Percentiles rank a stretch among this genome's conserved stretches.
These are phyloP conservation scores for Solanum pimpinellifolium DNA, from an alignment of 257 asterid genomes.

Conservation along the genomic window DNA sequence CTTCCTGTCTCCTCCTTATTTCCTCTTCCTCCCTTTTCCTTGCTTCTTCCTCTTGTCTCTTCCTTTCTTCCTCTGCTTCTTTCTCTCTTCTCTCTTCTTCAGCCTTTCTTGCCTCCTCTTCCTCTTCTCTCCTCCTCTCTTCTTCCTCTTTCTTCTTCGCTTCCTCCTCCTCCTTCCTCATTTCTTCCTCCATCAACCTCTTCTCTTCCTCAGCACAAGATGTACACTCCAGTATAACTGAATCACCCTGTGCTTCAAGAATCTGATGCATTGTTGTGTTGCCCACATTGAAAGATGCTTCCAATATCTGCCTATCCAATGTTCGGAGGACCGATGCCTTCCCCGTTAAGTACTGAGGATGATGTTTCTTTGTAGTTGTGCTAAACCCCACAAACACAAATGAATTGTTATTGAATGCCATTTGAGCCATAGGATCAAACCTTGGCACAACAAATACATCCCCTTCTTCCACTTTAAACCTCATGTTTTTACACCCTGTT, in stretches of 20 bases:
- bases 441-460: slow-evolving; percentile 60
- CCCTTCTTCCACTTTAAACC: slow-evolving; percentile 52
- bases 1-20: background rate
- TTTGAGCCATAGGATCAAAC: slow-evolving; percentile 77
- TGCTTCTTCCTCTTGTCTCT: background rate
- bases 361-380: slow-evolving; percentile 30
- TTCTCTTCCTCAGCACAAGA: slow-evolving; percentile 83
- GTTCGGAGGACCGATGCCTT: slow-evolving; percentile 50
- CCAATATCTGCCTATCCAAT: slow-evolving; percentile 40
- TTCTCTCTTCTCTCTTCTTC: background rate
- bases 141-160: slow-evolving; percentile 15
- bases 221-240: slow-evolving; percentile 47
- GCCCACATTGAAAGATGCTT: slow-evolving; percentile 28
- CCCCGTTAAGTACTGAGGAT: slow-evolving; percentile 68
- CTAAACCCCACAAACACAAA: slow-evolving; percentile 73
- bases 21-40: background rate
- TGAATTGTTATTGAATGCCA: slow-evolving; percentile 59
- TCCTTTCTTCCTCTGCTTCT: background rate
- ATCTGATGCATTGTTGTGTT: slow-evolving; percentile 35
- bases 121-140: slow-evolving; percentile 6
- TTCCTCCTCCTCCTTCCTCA: slow-evolving; percentile 27
- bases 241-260: slow-evolving; percentile 22
- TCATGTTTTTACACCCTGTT: slow-evolving; percentile 23
- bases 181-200: slow-evolving; percentile 42
- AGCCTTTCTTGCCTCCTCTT: background rate